phyloP scores from a whole-genome alignment of 192 early-diverging fungal genomes.

The Allomyces macrogynus region DNA sequence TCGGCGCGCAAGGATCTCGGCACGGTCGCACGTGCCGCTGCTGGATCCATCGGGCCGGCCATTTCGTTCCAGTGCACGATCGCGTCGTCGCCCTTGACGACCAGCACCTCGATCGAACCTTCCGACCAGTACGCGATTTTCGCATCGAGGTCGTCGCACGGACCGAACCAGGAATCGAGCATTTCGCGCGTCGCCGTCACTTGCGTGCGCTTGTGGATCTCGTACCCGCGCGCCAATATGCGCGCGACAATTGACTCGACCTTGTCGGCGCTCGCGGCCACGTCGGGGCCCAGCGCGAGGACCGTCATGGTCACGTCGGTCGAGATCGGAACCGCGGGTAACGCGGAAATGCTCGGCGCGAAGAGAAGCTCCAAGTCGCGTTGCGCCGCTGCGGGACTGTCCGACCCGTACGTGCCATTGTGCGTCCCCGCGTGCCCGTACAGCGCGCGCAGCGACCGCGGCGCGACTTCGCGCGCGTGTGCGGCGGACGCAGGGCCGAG shows the following conservation, averaged over 20 bases:
- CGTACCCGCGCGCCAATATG: neutral
- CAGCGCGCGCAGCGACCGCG: neutral
- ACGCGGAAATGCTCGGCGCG: neutral
- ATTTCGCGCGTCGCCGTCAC: neutral
- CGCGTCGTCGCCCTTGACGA: conserved; percentile 24
- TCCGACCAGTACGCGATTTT: neutral
- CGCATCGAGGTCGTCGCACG: neutral
- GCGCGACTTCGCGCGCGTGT: neutral
- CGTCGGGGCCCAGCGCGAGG: neutral
- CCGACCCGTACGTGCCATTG: neutral
- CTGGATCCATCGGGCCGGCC: conserved; percentile 22
- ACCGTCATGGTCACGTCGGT: neutral
- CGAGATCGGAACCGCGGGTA: neutral
- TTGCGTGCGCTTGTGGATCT: conserved; percentile 1
- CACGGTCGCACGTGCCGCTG: too few species aligned
- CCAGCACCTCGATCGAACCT: conserved; percentile 24
- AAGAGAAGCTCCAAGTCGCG: neutral
- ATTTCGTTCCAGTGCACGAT: conserved; percentile 27
- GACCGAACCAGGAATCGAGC: conserved; percentile 1
- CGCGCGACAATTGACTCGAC: neutral
- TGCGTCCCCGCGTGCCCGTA: neutral
- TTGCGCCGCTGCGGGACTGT: neutral
- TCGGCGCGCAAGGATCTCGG: neutral
- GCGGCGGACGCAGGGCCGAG: neutral
- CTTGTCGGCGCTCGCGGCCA: neutral